Base-by-base conservation (phyloP, 139 green algal species). In the Klebsormidium nitens region DNA sequence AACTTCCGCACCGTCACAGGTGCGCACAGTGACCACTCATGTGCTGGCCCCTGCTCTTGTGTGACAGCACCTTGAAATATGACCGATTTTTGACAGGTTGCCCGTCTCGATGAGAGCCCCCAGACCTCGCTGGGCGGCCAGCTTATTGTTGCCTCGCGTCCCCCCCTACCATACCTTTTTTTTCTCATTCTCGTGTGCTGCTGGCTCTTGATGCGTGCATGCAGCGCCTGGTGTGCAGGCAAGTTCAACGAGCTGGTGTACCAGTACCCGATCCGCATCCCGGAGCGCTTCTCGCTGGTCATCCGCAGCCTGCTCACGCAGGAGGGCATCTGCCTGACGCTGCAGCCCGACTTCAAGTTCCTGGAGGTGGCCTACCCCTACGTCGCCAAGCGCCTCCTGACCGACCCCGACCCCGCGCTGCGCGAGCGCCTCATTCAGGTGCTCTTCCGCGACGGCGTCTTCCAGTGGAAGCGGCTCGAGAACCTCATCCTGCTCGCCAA, bases 201-300 rank as follows among this genome's bases (percentile, higher is more conserved):
- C n/a, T n/a, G n/a, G n/a, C n/a, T n/a, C n/a, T n/a, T n/a, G n/a
- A n/a, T n/a, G n/a, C n/a, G n/a, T n/a, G n/a, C n/a, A n/a, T n/a
- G n/a, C n/a, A n/a, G n/a, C n/a, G n/a, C n/a, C n/a, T n/a, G n/a
- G n/a, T n/a, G n/a, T 11, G 14, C 70, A 77, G 89, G 80, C 74
- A 95, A 94, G 80, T 98, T 98, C 87, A 98, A 98, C 71, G 88
- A 97, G 85, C 86, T 98, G 1, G 90, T 98, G 63, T 98, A 95
- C 84, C 86, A 98, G 83, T 98, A 97, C 83, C 93, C 92, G 58
- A 97, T 98, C 81, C 90, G 93, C 66, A 98, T 99, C 72, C 94
- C 94, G 4, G 95, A 98, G 83, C 87, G 94, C 35, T 99, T 95
- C 85, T 88, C 86, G 4, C 83, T 99, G 0, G 93, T 99, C 60